Base-by-base conservation (phyloP, 139 green algal genomes). In the Nannochloris sp. region DNA sequence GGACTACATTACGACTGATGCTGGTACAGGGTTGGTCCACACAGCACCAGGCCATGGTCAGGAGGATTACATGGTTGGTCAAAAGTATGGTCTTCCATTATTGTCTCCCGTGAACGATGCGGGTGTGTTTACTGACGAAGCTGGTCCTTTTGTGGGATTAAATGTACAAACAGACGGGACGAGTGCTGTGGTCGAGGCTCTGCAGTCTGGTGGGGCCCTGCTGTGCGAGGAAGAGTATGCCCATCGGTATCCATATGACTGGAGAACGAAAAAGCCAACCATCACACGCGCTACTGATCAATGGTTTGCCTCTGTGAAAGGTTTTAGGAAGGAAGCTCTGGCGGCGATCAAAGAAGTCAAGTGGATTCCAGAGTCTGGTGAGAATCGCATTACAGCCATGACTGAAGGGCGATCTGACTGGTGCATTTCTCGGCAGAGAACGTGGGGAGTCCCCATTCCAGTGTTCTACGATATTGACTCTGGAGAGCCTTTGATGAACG, bases 211-310 rank as follows among this genome's bases (percentile, higher is more conserved):
- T 12, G 81, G 77, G 3, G 77, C 71, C 10, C 82, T 99, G 63
- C 69, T 99, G 28, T 68, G 80, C 74, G 81, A 93, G 76, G 91
- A 99, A 73, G 13, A 51, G 23, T 98, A 99, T 71, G 80, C 66
- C 26, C 94, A 99, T 89, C 97, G 96, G 80, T 98, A 98, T 76
- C 93, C 94, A 1, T 99, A 99, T 72, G 94, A 99, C 79, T 99
- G 94, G 94, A 80, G 94, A 37, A 98, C 92, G 36, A 99, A 99
- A 81, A 93, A 96, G 72, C 94, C 94, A 5, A 97, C 91, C 69
- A 99, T 99, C 72, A 97, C 97, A 76, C 81, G 93, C 17, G 90
- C 93, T 55, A 98, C 93, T 12, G 79, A 89, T 69, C 92, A 98
- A 82, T 85, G 76, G 76, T 92, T 92, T 80, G 85, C 81, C 0